Percentiles rank a stretch among this genome's conserved stretches.
Evolutionary conservation across 2,329 filamentous ascomycete genomes (phyloP).

Genomic region (Aureobasidium melanogenum): DNA sequence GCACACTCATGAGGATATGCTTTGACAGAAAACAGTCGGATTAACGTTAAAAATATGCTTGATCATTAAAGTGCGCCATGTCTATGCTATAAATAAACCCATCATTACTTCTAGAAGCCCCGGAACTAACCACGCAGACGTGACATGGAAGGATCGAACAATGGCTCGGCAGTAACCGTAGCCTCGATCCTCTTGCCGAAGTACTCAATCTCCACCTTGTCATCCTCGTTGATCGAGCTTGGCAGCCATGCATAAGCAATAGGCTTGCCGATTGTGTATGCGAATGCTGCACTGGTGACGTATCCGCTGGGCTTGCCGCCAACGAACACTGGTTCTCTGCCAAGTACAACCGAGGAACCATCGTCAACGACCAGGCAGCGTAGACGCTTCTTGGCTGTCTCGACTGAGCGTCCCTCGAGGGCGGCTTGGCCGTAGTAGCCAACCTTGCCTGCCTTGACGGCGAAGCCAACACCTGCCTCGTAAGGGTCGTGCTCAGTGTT

Average conservation of each 20-base stretch:
- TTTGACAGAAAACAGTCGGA: not conserved
- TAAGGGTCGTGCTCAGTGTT: conserved; percentile 53
- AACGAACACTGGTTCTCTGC: conserved; percentile 53
- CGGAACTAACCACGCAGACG: conserved; percentile 7
- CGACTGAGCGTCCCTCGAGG: conserved; percentile 33
- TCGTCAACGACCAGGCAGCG: conserved; percentile 50
- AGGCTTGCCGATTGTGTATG: conserved; percentile 50
- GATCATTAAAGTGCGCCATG: conserved; percentile 10
- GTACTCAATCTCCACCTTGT: conserved; percentile 51
- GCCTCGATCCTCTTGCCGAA: conserved; percentile 48
- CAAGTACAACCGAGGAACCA: conserved; percentile 47
- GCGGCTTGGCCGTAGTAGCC: conserved; percentile 46
- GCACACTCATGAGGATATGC: not conserved
- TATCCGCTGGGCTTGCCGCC: conserved; percentile 44
- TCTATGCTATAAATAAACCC: conserved; percentile 1
- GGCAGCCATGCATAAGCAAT: conserved; percentile 53
- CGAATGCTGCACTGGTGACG: conserved; percentile 53
- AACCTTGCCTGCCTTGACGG: conserved; percentile 40
- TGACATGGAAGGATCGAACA: conserved; percentile 23
- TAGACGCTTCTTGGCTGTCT: conserved; percentile 28
- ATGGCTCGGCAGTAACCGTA: conserved; percentile 44
- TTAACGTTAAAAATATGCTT: conserved; percentile 1
- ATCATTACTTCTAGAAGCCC: not conserved
- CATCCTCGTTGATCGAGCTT: conserved; percentile 36
- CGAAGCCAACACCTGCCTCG: conserved; percentile 47